These are phyloP conservation scores for Fraxinus latifolia DNA, from an alignment of 305 asterid genomes.

Conservation along the genomic window DNA sequence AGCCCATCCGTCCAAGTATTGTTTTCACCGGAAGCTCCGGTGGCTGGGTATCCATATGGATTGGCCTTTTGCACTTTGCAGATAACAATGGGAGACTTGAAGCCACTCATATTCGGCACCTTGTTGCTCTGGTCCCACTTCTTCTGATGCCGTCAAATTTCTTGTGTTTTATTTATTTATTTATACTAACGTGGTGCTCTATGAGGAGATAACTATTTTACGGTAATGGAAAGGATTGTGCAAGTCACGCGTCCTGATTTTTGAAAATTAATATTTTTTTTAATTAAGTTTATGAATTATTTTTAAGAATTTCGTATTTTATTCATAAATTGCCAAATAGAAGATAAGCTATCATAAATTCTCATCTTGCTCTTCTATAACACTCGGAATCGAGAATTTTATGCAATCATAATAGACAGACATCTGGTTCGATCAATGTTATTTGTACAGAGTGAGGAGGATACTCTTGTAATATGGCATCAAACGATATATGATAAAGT, in stretches of 20 bases:
- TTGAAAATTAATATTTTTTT: neutral
- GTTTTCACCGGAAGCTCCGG: conserved; percentile 24
- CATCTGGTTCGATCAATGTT: no score
- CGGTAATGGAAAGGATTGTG: neutral
- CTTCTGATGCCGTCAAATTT: conserved; percentile 22
- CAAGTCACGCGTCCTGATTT: neutral
- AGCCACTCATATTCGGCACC: conserved; percentile 29
- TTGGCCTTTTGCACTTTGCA: neutral
- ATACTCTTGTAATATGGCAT: no score
- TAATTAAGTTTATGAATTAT: no score
- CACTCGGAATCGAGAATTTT: no score
- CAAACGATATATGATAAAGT: no score
- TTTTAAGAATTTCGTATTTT: no score
- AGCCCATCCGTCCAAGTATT: neutral
- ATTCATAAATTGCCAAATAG: no score
- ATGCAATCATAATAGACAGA: no score
- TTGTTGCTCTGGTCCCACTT: conserved; percentile 23
- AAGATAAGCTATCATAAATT: no score
- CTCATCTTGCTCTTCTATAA: no score
- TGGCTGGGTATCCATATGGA: conserved; percentile 8
- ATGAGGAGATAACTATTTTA: neutral
- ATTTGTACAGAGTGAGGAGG: no score
- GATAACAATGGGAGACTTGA: neutral
- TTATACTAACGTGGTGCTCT: neutral
- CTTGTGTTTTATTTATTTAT: neutral